Conservation (phyloP, 31 red algal genomes). For the Odonthalia washingtoniensis region DNA sequence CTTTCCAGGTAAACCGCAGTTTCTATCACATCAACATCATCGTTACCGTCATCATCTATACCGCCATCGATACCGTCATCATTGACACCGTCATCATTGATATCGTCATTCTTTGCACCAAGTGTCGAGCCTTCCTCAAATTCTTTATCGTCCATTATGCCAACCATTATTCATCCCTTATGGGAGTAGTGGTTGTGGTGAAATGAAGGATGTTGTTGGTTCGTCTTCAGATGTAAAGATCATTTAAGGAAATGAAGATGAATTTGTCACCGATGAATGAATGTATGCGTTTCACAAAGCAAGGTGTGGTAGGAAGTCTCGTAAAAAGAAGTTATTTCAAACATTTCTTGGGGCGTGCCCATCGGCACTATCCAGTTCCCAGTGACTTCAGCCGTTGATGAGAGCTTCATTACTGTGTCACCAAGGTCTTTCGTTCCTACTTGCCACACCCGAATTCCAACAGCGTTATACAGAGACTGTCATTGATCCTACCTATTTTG, state of each 20-base stretch:
- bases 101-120: no score
- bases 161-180: no score
- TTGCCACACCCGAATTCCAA: constrained; percentile 96
- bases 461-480: constrained; percentile 98
- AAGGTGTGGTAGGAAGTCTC: constrained; percentile 47
- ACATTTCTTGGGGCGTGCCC: constrained; percentile 54
- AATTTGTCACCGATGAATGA: constrained; percentile 59
- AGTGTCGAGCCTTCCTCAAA: no score
- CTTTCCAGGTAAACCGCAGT: no score
- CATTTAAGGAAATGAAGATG: constrained; percentile 8
- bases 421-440: constrained; percentile 90
- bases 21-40: no score
- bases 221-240: constrained; percentile 3
- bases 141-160: no score
- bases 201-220: background rate
- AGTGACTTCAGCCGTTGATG: constrained; percentile 85
- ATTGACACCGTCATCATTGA: no score
- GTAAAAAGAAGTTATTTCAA: constrained; percentile 74
- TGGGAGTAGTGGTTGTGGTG: background rate
- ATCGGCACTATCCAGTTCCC: constrained; percentile 66
- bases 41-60: no score
- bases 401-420: constrained; percentile 81
- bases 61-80: no score
- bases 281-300: constrained; percentile 65
- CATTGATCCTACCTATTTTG: constrained; percentile 94